These are phyloP conservation scores for Trypanosomatidae sp. DNA, from an alignment of 208 protist genomes.

Conservation along the genomic window DNA sequence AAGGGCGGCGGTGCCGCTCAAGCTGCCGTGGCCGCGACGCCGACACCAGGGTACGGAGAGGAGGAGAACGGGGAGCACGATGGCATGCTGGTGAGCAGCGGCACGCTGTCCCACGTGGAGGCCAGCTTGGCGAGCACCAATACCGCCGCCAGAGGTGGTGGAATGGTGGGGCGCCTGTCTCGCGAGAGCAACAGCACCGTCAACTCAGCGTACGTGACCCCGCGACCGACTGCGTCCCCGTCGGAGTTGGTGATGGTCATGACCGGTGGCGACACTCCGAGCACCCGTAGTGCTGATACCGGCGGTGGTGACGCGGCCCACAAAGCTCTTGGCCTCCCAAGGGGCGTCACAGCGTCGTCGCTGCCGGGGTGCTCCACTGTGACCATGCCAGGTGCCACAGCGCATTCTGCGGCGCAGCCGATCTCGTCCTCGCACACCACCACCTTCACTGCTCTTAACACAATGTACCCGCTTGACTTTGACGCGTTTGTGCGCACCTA, in stretches of 20 bases:
- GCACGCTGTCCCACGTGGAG: slow-evolving; percentile 16
- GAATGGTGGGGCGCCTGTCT: background rate
- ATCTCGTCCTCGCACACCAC: background rate
- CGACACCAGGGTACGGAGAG: background rate
- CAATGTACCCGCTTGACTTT: slow-evolving; percentile 70
- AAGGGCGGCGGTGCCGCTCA: background rate
- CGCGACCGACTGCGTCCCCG: slow-evolving; percentile 4
- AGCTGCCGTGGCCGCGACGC: background rate
- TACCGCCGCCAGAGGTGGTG: background rate
- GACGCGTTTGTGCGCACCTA: slow-evolving; percentile 40
- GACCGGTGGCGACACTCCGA: slow-evolving; percentile 18
- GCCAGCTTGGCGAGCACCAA: slow-evolving; percentile 10
- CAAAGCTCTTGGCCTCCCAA: background rate
- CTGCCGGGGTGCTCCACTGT: background rate
- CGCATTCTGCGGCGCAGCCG: background rate
- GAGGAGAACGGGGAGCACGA: background rate
- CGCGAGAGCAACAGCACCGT: background rate
- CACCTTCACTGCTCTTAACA: slow-evolving; percentile 19
- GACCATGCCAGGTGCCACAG: background rate
- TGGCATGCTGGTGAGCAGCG: background rate
- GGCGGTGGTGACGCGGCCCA: background rate
- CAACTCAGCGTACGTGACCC: slow-evolving; percentile 8
- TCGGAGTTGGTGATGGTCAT: slow-evolving; percentile 16
- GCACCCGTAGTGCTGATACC: background rate
- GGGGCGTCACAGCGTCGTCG: background rate